Base-by-base conservation (phyloP, 2,329 filamentous ascomycete species). In the Verticillium tricorpus region DNA sequence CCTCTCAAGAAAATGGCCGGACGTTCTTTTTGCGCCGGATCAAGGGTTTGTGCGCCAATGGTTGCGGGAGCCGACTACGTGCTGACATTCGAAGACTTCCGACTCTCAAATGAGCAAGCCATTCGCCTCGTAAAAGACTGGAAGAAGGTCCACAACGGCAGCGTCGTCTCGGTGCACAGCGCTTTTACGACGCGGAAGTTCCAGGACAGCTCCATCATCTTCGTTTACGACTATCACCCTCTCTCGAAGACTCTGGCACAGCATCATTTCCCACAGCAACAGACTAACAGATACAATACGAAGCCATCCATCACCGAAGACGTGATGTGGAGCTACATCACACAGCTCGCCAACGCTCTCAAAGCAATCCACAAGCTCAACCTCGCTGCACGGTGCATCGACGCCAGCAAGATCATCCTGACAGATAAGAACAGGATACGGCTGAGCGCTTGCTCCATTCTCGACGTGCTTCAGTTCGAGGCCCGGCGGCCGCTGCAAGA, bases 141-240 rank as follows among this genome's bases (percentile, higher is more conserved):
- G 95, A 94, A 93, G 71, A 87, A 90, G 62, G 85, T 99, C 57
- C 85, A 86, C 70, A 94, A 89, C 69, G 90, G 88, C 61, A 92
- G 87, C 66, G 86, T 98, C 22, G 94, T 98, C 34, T 90, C 89
- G 0, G 86, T 96, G 9, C 89, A 96, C 69, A 93, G 97, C 75
- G 92, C 92, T 0, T 99, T 99, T 70, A 99, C 95, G 0, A 96
- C 92, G 14, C 84, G 93, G 64, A 91, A 90, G 31, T 99, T 99
- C 74, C 92, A 92, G 61, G 95, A 98, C 73, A 96, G 92, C 75
- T 98, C 95, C 3, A 83, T 99, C 60, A 90, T 99, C 57, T 90
- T 99, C 70, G 93, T 96, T 28, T 95, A 92, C 64, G 92, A 96
- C 73, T 99, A 97, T 71, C 91, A 95, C 70, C 94, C 95, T 1